Evolutionary conservation across 805 yeast species (phyloP), one percentile per base, ranked within the genome.

Genomic region (Kazachstania martiniae): DNA sequence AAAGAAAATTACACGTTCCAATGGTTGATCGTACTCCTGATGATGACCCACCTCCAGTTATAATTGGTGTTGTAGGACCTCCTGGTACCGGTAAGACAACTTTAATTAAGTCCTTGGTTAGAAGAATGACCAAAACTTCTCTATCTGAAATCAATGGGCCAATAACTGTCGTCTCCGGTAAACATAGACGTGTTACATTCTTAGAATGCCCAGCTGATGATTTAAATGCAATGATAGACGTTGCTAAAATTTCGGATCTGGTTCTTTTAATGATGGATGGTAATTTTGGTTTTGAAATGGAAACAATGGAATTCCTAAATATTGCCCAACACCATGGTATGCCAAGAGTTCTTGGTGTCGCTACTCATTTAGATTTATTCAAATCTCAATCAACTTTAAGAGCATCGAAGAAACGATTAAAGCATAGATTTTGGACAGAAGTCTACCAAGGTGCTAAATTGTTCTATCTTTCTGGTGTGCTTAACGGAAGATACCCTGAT

Each of bases 31-130:
- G 97, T 45, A 86, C 96, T 0, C 96, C 97, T 0, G 97, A 89
- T 36, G 95, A 89, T 50, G 93, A 84, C 45, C 95, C 97, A 4
- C 96, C 96, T 14, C 99, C 99, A 26, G 79, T 91, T 15, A 77
- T 91, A 35, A 85, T 91, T 16, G 95, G 95, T 0, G 94, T 91
- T 6, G 95, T 91, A 9, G 99, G 99, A 0, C 99, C 99, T 9
- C 94, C 95, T 8, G 99, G 99, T 12, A 91, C 97, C 0, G 99
- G 99, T 42, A 91, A 91, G 53, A 75, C 96, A 12, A 89, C 97
- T 0, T 65, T 91, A 49, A 84, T 91, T 49, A 79, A 85, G 54
- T 85, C 96, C 5, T 63, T 91, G 34, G 85, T 91, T 5, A 71
- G 89, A 58, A 65, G 96, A 53, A 70, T 84, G 57, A 75, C 97